Evolutionary conservation across 192 early-diverging fungal species (phyloP).

Genomic region (Spizellomyces sp.): DNA sequence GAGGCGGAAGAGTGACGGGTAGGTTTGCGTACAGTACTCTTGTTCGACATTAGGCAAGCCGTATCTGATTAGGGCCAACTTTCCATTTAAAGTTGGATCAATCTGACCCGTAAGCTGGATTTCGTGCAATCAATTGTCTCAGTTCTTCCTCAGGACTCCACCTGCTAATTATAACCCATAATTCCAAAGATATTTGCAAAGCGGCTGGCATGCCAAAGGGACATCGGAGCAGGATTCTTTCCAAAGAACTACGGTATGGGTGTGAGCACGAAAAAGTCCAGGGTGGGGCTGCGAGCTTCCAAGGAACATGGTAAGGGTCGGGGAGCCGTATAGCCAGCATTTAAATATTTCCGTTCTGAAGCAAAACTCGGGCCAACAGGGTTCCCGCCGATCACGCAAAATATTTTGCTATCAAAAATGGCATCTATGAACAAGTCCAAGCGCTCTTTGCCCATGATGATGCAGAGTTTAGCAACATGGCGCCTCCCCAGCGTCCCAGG

Average conservation of each 20-base stretch:
- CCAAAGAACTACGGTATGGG: background rate
- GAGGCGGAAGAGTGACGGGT: no score
- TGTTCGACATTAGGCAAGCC: no score
- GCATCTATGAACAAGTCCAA: background rate
- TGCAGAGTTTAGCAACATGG: no score
- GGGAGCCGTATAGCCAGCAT: background rate
- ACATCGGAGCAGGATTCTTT: background rate
- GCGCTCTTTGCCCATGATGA: background rate
- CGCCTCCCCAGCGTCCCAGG: no score
- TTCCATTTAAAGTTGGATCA: no score
- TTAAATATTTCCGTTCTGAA: background rate
- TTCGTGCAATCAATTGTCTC: no score
- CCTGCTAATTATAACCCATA: no score
- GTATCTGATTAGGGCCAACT: no score
- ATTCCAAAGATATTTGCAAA: slow-evolving; percentile 1
- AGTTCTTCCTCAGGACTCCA: no score
- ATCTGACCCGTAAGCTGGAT: no score
- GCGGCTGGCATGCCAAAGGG: background rate
- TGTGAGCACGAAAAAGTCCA: background rate
- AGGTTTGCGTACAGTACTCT: no score
- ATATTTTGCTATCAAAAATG: background rate
- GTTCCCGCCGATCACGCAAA: background rate
- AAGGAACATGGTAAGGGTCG: background rate
- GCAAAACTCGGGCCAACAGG: background rate
- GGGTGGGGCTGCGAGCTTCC: background rate